phyloP scores from a whole-genome alignment of 2,329 filamentous ascomycete species.

The Cladosporium colombiae region DNA sequence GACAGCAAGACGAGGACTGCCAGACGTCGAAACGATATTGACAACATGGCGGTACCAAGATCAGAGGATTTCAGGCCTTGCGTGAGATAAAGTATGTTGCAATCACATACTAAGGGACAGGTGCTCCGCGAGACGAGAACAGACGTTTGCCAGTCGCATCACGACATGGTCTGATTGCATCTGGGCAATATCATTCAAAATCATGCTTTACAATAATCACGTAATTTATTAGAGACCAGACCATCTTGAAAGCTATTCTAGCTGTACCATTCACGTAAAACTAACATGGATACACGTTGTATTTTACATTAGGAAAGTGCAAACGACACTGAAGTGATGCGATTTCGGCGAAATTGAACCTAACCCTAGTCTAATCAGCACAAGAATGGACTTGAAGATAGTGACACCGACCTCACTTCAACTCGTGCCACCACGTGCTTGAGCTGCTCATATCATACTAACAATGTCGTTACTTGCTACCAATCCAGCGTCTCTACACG shows the following conservation, averaged over 20 bases:
- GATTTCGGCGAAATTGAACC: neutral
- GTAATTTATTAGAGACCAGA: neutral
- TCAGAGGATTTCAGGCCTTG: neutral
- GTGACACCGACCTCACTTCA: neutral
- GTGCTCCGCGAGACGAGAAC: neutral
- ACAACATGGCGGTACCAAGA: neutral
- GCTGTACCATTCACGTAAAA: neutral
- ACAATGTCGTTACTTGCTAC: neutral
- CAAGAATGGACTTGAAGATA: neutral
- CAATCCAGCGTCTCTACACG: constrained; percentile 53
- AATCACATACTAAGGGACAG: neutral
- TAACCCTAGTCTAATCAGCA: neutral
- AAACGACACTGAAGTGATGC: neutral
- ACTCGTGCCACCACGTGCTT: neutral
- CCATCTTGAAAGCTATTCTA: neutral
- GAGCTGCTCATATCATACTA: neutral
- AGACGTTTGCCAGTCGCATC: neutral
- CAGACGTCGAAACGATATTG: neutral
- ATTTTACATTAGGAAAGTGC: neutral
- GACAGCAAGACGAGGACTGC: neutral
- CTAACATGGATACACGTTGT: neutral
- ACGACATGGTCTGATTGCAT: neutral
- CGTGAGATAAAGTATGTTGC: neutral
- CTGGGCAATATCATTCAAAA: neutral
- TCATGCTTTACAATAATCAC: neutral